These are phyloP conservation scores for Phialophora verrucosa DNA, from an alignment of 2,329 filamentous ascomycete species.

Conservation along the genomic window DNA sequence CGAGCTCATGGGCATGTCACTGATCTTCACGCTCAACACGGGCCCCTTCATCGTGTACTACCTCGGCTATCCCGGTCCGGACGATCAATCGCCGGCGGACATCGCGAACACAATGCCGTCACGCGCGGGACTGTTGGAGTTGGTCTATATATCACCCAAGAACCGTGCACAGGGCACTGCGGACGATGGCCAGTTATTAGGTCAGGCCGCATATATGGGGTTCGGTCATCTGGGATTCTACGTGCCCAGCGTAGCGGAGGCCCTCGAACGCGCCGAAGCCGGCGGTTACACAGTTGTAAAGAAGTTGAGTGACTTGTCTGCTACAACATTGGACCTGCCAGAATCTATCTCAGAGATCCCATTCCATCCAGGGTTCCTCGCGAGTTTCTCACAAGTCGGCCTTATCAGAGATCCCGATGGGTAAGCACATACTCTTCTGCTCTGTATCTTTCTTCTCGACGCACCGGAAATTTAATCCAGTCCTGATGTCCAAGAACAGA, in stretches of 20 bases:
- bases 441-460: background rate
- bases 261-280: background rate
- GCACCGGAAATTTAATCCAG: background rate
- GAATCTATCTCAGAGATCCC: background rate
- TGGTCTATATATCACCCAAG: background rate
- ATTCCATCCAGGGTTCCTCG: background rate
- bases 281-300: background rate
- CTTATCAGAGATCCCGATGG: background rate
- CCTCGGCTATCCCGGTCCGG: slow-evolving; percentile 9
- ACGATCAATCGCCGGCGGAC: slow-evolving; percentile 4
- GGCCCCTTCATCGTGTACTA: slow-evolving; percentile 15
- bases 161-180: background rate
- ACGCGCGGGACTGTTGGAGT: slow-evolving; percentile 9
- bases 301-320: background rate
- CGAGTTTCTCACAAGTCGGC: background rate
- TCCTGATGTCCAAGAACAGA: background rate
- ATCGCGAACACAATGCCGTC: slow-evolving; percentile 4
- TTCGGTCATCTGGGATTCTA: background rate
- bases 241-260: background rate
- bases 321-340: background rate
- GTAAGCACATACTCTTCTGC: background rate
- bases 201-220: background rate
- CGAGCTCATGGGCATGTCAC: slow-evolving; percentile 13
- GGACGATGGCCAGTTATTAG: background rate
- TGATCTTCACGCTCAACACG: slow-evolving; percentile 13